Base-by-base conservation (phyloP, 2,329 filamentous ascomycete genomes). In the Phaeomoniella chlamydospora region DNA sequence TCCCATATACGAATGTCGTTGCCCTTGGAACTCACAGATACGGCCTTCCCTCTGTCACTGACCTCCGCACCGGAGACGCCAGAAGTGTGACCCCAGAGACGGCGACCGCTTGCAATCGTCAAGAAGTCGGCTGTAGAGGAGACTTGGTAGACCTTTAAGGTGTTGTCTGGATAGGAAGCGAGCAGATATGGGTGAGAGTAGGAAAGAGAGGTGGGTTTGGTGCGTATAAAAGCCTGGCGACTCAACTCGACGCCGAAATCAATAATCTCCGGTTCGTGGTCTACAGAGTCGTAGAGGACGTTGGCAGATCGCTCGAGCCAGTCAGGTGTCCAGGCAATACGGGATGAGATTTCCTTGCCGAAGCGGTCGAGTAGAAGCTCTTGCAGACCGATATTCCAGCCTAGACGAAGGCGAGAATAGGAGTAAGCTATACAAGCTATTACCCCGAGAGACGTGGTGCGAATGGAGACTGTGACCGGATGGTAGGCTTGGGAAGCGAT, bases 351-450 rank as follows among this genome's bases (percentile, higher is more conserved):
- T 37, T 55, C 53, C 29, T 55, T 57, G 4, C 70, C 70, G 33
- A 58, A 52, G 35, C 54, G 54, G 19, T 57, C 57, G n/a, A 93
- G 68, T 39, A 80, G 76, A 31, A 94, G 63, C 54, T 94, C 88
- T 54, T 96, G 88, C n/a, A 96, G 73, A 2, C 86, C 87, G 12
- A 94, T 71, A 5, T 81, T 86, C 83, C 87, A 94, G 17, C 86
- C 86, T 31, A 75, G 76, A 3, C 78, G 66, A 46, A 77, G 74
- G 2, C 81, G 80, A 12, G 80, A 77, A 44, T 92, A 75, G 0
- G 83, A 82, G 53, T 93, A 94, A 1, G 84, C 87, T 40, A 94
- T 81, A 0, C 83, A 86, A 2, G 84, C 80, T n/a, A 85, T 71
- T 13, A 84, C 72, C 9, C 71, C 72, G 3, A 64, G 61, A 1